Conservation (phyloP, 805 yeast genomes). For the Soucietia sequanensis region DNA sequence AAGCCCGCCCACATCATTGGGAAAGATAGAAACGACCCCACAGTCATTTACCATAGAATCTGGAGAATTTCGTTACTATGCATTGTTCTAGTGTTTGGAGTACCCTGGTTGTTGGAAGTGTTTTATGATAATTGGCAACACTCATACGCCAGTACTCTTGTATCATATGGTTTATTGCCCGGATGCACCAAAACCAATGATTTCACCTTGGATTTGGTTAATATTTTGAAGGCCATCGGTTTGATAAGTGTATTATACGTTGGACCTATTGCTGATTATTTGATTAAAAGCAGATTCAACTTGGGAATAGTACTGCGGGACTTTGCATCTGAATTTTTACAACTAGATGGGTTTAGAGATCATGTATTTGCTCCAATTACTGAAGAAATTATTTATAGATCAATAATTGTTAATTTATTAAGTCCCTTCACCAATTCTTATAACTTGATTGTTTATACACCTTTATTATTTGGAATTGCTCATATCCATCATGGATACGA, state of each 20-base stretch:
- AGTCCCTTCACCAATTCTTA: conserved; percentile 7
- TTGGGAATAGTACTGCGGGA: conserved; percentile 11
- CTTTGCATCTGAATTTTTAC: conserved; percentile 16
- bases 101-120: conserved; percentile 27
- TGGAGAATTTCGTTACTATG: conserved; percentile 33
- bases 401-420: conserved; percentile 34
- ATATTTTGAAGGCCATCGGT: conserved; percentile 9
- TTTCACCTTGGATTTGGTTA: conserved; percentile 10
- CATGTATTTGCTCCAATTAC: conserved; percentile 71
- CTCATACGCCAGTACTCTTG: not conserved
- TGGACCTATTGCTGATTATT: conserved; percentile 37
- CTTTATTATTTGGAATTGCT: conserved; percentile 71
- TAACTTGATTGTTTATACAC: conserved; percentile 42
- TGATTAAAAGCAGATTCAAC: not conserved
- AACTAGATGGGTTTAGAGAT: conserved; percentile 51
- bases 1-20: conserved; percentile 20
- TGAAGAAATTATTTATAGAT: conserved; percentile 72
- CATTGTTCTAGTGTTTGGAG: conserved; percentile 20
- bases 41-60: conserved; percentile 43
- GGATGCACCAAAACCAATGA: conserved; percentile 20
- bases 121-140: no score
- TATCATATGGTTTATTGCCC: conserved; percentile 32
- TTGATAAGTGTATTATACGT: conserved; percentile 38
- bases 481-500: conserved; percentile 75
- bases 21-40: conserved; percentile 41